These are phyloP conservation scores for Pistacia integerrima DNA, from an alignment of 345 rosid species.

Conservation along the genomic window DNA sequence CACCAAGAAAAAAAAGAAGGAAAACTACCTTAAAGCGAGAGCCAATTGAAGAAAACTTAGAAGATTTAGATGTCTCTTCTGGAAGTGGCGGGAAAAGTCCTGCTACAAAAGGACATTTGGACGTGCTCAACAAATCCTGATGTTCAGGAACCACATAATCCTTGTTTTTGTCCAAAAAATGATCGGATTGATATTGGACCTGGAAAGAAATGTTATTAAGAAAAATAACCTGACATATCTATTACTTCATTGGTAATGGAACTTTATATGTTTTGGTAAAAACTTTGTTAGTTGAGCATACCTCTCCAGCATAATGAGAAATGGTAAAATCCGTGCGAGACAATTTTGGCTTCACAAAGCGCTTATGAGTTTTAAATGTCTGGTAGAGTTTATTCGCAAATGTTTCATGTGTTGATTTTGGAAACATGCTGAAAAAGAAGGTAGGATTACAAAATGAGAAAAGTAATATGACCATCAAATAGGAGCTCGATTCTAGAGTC, in stretches of 20 bases:
- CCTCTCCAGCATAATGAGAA: conserved; percentile 97
- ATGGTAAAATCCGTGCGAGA: conserved; percentile 95
- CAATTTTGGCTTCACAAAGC: conserved; percentile 92
- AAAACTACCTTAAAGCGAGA: conserved; percentile 83
- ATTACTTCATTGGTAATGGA: neutral
- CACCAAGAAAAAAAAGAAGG: conserved; percentile 10
- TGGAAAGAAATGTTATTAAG: conserved; percentile 32
- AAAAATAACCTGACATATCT: neutral
- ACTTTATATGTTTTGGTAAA: neutral
- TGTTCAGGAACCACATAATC: conserved; percentile 95
- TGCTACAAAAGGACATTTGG: conserved; percentile 81
- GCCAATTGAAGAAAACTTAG: conserved; percentile 94
- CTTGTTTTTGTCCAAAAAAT: conserved; percentile 97
- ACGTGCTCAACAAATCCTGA: conserved; percentile 81
- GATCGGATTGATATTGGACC: conserved; percentile 93
- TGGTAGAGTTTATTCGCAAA: conserved; percentile 93
- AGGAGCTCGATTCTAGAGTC: conserved; percentile 6
- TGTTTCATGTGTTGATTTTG: conserved; percentile 98
- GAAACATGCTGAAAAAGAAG: conserved; percentile 85
- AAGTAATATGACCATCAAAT: conserved; percentile 10
- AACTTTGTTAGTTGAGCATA: conserved; percentile 26
- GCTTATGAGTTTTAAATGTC: conserved; percentile 84
- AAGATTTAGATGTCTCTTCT: conserved; percentile 85
- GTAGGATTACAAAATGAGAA: conserved; percentile 16
- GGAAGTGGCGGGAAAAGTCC: conserved; percentile 92